Conservation (phyloP, 2,329 filamentous ascomycete genomes). For the Geosmithia putterillii region DNA sequence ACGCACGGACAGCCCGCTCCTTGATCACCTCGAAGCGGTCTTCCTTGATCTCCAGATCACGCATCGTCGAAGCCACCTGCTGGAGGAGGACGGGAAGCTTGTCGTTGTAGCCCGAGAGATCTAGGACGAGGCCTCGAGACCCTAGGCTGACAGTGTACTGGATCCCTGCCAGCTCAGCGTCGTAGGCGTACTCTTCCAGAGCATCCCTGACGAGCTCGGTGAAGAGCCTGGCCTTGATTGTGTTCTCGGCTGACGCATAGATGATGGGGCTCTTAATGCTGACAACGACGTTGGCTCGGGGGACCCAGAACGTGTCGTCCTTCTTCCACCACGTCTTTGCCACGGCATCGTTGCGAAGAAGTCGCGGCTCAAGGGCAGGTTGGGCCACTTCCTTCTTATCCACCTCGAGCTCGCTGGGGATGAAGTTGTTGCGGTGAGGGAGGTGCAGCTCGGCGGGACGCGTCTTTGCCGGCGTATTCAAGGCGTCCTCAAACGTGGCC, state of each 20-base stretch:
- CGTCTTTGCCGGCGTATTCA: constrained; percentile 37
- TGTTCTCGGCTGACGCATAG: constrained; percentile 66
- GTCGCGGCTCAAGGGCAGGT: constrained; percentile 59
- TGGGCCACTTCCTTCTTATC: constrained; percentile 84
- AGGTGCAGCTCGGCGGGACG: constrained; percentile 66
- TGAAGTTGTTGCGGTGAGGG: constrained; percentile 90
- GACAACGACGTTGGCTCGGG: constrained; percentile 78
- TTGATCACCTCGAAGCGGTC: constrained; percentile 88
- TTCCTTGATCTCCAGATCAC: constrained; percentile 71
- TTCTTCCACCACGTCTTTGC: constrained; percentile 95
- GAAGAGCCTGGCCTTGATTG: constrained; percentile 68
- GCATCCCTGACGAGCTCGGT: constrained; percentile 80
- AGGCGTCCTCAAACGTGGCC: constrained; percentile 52
- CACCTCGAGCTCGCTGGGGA: constrained; percentile 84
- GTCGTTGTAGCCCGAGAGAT: constrained; percentile 87
- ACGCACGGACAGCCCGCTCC: constrained; percentile 63
- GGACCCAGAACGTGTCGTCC: constrained; percentile 96
- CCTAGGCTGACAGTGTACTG: constrained; percentile 69
- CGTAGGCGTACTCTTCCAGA: constrained; percentile 86
- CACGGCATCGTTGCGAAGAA: constrained; percentile 73
- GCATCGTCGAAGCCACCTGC: constrained; percentile 74
- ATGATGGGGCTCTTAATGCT: constrained; percentile 69
- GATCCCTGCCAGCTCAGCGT: constrained; percentile 84
- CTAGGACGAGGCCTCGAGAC: constrained; percentile 61
- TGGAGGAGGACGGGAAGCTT: constrained; percentile 86